Evolutionary conservation across 768 basidiomycete genomes (phyloP).

Genomic region (Trametopsis cervina): DNA sequence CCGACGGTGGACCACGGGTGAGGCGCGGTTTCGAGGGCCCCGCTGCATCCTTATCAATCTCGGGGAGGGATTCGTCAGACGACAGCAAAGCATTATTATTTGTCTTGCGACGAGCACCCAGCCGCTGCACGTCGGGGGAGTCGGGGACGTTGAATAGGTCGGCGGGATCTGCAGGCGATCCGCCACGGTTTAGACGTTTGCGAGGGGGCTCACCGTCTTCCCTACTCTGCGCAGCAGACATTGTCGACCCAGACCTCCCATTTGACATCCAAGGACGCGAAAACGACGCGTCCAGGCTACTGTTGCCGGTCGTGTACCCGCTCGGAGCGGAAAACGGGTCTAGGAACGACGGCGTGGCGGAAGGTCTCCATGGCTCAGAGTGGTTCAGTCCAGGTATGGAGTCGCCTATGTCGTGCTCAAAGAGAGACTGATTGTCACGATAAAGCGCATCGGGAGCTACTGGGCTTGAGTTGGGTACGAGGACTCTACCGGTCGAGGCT

Average conservation of each 20-base stretch:
- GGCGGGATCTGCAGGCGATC: conserved; percentile 25
- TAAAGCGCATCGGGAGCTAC: conserved; percentile 32
- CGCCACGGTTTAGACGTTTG: conserved; percentile 58
- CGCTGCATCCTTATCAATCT: conserved; percentile 33
- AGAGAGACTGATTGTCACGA: conserved; percentile 31
- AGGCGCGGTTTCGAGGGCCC: conserved; percentile 47
- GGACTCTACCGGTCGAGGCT: conserved; percentile 46
- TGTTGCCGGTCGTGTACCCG: conserved; percentile 42
- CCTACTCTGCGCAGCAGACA: conserved; percentile 31
- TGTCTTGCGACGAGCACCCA: conserved; percentile 42
- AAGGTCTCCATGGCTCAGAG: conserved; percentile 30
- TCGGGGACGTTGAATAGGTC: conserved; percentile 35
- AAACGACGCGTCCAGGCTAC: conserved; percentile 44
- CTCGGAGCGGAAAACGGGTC: conserved; percentile 59
- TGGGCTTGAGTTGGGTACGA: conserved; percentile 77
- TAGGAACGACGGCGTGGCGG: conserved; percentile 17
- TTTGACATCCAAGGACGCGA: conserved; percentile 38
- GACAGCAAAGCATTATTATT: conserved; percentile 37
- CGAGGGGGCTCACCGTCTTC: conserved; percentile 59
- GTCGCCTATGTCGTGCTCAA: conserved; percentile 35
- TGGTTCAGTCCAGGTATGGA: conserved; percentile 35
- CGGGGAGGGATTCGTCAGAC: conserved; percentile 64
- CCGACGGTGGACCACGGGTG: conserved; percentile 39
- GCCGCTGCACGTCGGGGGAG: conserved; percentile 54
- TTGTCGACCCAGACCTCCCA: conserved; percentile 30